Evolutionary conservation across 805 yeast genomes (phyloP), one percentile per base, ranked within the genome.

Genomic region (Kodamaea sagamina): DNA sequence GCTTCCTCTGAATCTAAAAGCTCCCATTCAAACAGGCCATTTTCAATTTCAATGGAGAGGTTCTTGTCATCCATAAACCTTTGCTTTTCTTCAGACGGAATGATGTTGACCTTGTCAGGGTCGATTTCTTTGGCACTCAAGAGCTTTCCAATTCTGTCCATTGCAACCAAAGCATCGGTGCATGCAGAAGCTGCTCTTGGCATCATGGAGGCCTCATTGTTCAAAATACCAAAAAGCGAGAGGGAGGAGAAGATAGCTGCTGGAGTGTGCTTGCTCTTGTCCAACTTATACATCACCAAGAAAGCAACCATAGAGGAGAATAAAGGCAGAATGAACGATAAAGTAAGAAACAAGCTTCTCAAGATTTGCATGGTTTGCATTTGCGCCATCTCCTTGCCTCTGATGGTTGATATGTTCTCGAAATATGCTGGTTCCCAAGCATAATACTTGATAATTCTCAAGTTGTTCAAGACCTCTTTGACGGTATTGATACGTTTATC

Each of bases 391-490:
- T 89, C 97, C 17, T 67, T 57, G 0, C 58, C 54, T 59, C 97
- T 77, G 18, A 78, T 68, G 8, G 68, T 72, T 10, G 77, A 57
- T 21, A 90, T 74, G 40, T 74, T 67, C 7, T 72, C 61, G 42
- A 73, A 72, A 58, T 88, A 90, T 1, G 97, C 89, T 22, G 71
- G 72, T 65, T 90, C 97, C 97, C 97, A 90, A 0, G 95, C 86
- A 59, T 89, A 90, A 60, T 77, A 86, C 66, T 90, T 90, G 61
- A 90, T 86, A 59, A 84, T 75, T 57, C 86, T 87, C 74, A 90
- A 78, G 51, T 85, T 81, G 55, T 77, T 81, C 50, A 90, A 70
- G 17, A 89, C 78, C 61, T 90, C 97, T 50, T 86, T 83, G 61
- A 89, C 81, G 36, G 78, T 72, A 34, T 80, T 74, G 15, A 89